A percentile compares a stretch with the other conserved stretches of the same genome.
Evolutionary conservation across 768 basidiomycete genomes (phyloP).

Genomic region (Lentinula edodes): DNA sequence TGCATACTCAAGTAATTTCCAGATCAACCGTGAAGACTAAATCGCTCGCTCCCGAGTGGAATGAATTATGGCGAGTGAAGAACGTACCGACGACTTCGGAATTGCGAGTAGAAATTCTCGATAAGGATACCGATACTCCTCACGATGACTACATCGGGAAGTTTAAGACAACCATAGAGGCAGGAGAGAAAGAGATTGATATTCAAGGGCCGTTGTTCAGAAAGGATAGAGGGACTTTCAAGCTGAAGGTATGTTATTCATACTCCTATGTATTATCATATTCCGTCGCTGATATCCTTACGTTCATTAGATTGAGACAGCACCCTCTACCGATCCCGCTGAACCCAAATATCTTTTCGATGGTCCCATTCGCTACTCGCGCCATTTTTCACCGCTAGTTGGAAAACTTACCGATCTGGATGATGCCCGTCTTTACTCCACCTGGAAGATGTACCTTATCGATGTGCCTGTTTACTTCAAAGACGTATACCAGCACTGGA

Average conservation of each 20-base stretch:
- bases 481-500: constrained; percentile 61
- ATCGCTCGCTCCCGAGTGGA: constrained; percentile 65
- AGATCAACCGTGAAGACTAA: constrained; percentile 63
- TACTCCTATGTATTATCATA: not conserved
- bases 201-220: constrained; percentile 50
- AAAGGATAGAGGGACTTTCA: constrained; percentile 54
- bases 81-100: constrained; percentile 65
- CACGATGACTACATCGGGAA: constrained; percentile 64
- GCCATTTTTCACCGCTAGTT: constrained; percentile 66
- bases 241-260: constrained; percentile 49
- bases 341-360: constrained; percentile 59
- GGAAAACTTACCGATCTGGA: constrained; percentile 59
- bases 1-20: not conserved
- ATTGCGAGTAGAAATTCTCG: constrained; percentile 55
- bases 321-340: constrained; percentile 37
- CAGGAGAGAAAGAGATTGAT: constrained; percentile 60
- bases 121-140: constrained; percentile 57
- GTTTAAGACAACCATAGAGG: constrained; percentile 44
- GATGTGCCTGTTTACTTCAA: constrained; percentile 57
- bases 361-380: constrained; percentile 67
- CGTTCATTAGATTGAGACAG: constrained; percentile 46
- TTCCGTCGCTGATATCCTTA: not conserved
- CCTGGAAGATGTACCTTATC: constrained; percentile 72
- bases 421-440: constrained; percentile 63
- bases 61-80: constrained; percentile 67